These are phyloP conservation scores for Helicocarpus griseus DNA, from an alignment of 2,329 filamentous ascomycete genomes.

Conservation along the genomic window DNA sequence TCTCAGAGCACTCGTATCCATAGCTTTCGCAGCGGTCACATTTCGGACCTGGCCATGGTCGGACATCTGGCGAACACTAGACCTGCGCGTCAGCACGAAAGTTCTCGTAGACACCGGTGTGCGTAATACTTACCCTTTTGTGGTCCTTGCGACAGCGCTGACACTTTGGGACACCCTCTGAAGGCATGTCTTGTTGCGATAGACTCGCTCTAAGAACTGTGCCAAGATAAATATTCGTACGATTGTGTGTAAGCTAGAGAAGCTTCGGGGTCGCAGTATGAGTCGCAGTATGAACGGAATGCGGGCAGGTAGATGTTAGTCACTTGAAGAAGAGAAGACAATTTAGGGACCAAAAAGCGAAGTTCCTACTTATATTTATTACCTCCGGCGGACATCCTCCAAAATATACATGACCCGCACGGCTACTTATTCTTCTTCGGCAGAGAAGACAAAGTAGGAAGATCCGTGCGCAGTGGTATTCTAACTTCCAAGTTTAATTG, in stretches of 20 bases:
- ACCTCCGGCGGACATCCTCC: neutral
- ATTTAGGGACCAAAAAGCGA: neutral
- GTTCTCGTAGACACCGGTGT: neutral
- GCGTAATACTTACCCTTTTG: slow-evolving; percentile 11
- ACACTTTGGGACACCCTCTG: slow-evolving; percentile 15
- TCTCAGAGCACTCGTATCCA: slow-evolving; percentile 15
- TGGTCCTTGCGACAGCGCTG: slow-evolving; percentile 15
- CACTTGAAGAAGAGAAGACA: neutral
- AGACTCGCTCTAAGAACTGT: neutral
- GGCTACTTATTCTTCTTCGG: neutral
- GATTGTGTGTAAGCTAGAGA: neutral
- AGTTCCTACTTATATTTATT: slow-evolving; percentile 4
- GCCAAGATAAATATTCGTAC: neutral
- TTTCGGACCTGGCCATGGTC: slow-evolving; percentile 14
- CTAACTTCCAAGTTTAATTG: slow-evolving; percentile 1
- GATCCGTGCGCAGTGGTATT: slow-evolving; percentile 2
- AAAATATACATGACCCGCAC: neutral
- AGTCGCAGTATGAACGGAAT: neutral
- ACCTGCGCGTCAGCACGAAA: slow-evolving; percentile 6
- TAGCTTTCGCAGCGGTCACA: slow-evolving; percentile 16
- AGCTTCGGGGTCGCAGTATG: neutral
- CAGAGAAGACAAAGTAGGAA: neutral
- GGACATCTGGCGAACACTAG: slow-evolving; percentile 14
- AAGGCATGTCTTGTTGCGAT: slow-evolving; percentile 11
- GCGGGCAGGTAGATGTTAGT: neutral